These are phyloP conservation scores for Phialophora verrucosa DNA, from an alignment of 2,329 filamentous ascomycete species.

Conservation along the genomic window DNA sequence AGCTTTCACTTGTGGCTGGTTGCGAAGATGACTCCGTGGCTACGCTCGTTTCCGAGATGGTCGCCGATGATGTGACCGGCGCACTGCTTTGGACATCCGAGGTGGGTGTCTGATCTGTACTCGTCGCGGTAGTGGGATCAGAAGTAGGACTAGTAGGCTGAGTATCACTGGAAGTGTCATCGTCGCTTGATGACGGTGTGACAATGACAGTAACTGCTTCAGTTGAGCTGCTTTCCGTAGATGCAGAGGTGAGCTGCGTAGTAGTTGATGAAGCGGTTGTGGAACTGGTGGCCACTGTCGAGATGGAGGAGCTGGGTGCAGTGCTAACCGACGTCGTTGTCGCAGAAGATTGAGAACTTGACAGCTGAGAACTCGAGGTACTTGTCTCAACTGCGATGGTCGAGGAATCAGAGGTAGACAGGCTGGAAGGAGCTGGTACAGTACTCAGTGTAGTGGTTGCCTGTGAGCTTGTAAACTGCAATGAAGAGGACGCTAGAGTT, in stretches of 20 bases:
- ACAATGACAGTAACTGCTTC: not conserved
- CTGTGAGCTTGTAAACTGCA: not conserved
- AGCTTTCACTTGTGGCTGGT: not conserved
- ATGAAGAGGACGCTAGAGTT: not conserved
- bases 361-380: not conserved
- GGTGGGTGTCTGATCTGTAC: not conserved
- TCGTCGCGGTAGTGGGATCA: not conserved
- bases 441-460: not conserved
- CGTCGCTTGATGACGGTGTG: not conserved
- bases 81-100: not conserved
- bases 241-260: not conserved
- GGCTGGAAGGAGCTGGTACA: not conserved
- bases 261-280: not conserved
- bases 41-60: not conserved
- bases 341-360: not conserved
- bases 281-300: not conserved
- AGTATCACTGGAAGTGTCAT: not conserved
- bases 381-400: not conserved
- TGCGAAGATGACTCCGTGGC: not conserved
- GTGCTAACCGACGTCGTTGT: not conserved
- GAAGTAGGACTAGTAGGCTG: not conserved
- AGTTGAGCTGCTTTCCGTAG: not conserved
- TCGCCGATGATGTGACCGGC: not conserved
- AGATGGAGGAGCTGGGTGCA: not conserved
- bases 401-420: not conserved